Base-by-base conservation (phyloP, 768 basidiomycete species). In the Polyporus arcularius region DNA sequence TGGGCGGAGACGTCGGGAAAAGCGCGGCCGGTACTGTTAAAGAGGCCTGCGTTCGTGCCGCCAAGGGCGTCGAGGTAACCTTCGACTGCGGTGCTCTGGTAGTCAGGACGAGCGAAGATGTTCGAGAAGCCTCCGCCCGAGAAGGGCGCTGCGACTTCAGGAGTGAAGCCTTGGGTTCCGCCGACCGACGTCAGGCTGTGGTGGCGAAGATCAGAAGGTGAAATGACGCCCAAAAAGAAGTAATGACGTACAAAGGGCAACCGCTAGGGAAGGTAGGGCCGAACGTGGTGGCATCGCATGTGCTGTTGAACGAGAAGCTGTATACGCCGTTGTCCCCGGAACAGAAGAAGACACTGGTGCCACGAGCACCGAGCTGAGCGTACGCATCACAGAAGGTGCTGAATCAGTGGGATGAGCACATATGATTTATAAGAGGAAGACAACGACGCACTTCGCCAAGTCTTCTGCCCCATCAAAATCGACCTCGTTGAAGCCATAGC, bases 1-100 rank as follows among this genome's bases (percentile, higher is more conserved):
- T 71, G 68, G 4, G 82, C 79, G 30, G 79, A 69, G 48, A 82
- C 69, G 68, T 83, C 81, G 18, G 83, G 82, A 70, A 75, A 82
- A 0, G 65, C 79, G 45, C 81, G 80, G 32, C 78, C 78, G 67
- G 60, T 71, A 46, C 47, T 38, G 61, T 67, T 71, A 61, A 73
- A 77, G 26, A 65, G 61, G 18, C 75, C 75, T 0, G 38, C 38
- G 62, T 70, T 67, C 4, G 67, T 67, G 53, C 47, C 60, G 45
- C 71, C 72, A 53, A 78, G 66, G 21, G 58, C 60, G 16, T 66
- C 56, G 26, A 82, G 70, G 70, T 77, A 82, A 0, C 54, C 54
- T 0, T 47, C 49, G 10, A 82, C 79, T 0, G 72, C 77, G 45
- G 61, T 53, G 38, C 72, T 59, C 67, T 82, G 81, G 63, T 78